phyloP scores from a whole-genome alignment of 208 protist species.

The Leishmania martiniquensis region DNA sequence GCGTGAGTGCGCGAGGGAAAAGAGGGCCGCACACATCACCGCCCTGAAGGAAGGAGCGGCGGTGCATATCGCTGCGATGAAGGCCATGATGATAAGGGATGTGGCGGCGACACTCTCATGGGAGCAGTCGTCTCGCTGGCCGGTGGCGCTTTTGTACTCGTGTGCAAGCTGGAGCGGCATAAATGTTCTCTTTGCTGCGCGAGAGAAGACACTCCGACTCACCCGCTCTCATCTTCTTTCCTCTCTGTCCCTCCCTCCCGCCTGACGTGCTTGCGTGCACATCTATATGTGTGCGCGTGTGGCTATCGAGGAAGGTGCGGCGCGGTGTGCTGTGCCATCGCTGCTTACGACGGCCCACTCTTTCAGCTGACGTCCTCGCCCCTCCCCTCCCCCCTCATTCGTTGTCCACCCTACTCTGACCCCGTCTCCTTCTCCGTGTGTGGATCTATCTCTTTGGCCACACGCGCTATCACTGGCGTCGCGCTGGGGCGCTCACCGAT shows the following conservation, averaged over 20 bases:
- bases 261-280: no score
- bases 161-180: background rate
- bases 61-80: background rate
- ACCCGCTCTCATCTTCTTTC: background rate
- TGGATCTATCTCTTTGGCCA: background rate
- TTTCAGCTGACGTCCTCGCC: background rate
- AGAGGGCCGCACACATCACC: background rate
- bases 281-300: conserved; percentile 7
- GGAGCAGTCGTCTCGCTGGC: background rate
- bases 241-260: background rate
- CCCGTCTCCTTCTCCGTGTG: background rate
- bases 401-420: background rate
- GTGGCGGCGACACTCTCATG: background rate
- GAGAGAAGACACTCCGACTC: background rate
- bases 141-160: background rate
- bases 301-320: background rate
- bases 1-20: background rate
- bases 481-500: background rate
- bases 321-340: background rate
- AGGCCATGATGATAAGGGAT: background rate
- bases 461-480: background rate
- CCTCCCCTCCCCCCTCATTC: background rate
- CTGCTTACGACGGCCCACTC: background rate
- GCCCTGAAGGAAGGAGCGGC: background rate
- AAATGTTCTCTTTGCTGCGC: background rate